Percentiles rank a stretch among this genome's conserved stretches.
Conservation (phyloP, 176 grass and related monocot species). For the Phoenix dactylifera region DNA sequence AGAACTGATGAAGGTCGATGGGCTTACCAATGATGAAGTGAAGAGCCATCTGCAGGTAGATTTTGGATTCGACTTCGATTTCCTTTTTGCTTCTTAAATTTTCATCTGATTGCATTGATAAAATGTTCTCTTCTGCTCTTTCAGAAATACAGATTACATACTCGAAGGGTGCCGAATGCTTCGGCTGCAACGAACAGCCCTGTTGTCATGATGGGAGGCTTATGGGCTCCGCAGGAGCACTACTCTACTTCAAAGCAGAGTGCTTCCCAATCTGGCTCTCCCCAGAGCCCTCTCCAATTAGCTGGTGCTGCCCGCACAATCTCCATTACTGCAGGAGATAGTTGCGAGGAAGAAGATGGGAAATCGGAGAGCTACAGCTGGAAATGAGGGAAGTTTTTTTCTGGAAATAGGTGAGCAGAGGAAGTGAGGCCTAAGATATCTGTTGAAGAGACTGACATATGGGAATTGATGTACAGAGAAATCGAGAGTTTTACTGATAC, state of each 20-base stretch:
- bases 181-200: neutral
- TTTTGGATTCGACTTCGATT: neutral
- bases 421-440: neutral
- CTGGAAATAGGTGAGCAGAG: neutral
- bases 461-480: neutral
- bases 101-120: too few species aligned
- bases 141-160: conserved; percentile 89
- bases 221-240: conserved; percentile 30
- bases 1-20: conserved; percentile 89
- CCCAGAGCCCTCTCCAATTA: conserved; percentile 56
- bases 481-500: neutral
- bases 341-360: conserved; percentile 45
- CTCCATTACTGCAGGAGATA: conserved; percentile 45
- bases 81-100: too few species aligned
- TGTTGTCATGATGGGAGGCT: conserved; percentile 1
- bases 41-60: conserved; percentile 87
- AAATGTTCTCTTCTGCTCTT: neutral
- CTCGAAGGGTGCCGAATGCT: conserved; percentile 28
- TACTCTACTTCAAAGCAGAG: conserved; percentile 44
- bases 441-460: conserved; percentile 11
- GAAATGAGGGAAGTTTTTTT: conserved; percentile 7
- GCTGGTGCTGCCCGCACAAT: conserved; percentile 22
- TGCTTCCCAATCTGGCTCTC: conserved; percentile 67
- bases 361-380: conserved; percentile 60
- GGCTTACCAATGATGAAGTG: conserved; percentile 87